Base-by-base conservation (phyloP, 2,329 filamentous ascomycete species). In the Epichloe brachyelytri region DNA sequence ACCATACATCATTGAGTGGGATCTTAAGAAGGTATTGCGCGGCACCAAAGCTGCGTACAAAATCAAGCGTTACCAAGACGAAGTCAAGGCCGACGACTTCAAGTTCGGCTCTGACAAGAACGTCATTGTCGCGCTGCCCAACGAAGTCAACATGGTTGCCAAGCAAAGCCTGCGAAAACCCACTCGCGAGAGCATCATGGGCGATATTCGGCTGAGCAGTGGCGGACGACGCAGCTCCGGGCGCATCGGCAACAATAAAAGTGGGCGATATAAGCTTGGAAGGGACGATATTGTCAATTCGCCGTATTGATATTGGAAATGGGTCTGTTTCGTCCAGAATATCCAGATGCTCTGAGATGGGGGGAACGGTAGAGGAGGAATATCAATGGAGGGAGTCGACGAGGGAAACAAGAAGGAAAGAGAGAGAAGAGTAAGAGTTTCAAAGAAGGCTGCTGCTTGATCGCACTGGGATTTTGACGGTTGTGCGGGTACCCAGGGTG, bases 81-180 rank as follows among this genome's bases (percentile, higher is more conserved):
- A 95, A 56, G 89, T 98, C 63, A 96, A 94, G 75, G 93, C 93
- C 4, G 93, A 98, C 66, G 95, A 98, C 66, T 98, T 98, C 81
- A 89, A 93, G 62, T 98, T 89, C 62, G 91, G 91, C 45, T 90
- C 85, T 5, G 93, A 98, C 68, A 95, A 95, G 79, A 96, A 96
- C 62, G 88, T 98, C 60, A 95, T 98, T 62, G 91, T 98, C 37
- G 93, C 93, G 1, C 73, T 98, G 56, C 90, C 93, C 2, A 95
- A 98, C 64, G 90, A 97, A 67, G 93, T 98, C 58, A 94, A 96
- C 68, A 97, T 97, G 90, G 88, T 98, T 12, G 85, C 84, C 44
- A 90, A 91, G 68, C 79, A 85, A 59, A 84, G 82, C 52, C 78
- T 98, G 63, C 88, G 88, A 74, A 83, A 83, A 62, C 89, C 91